phyloP scores from a whole-genome alignment of 2,329 filamentous ascomycete genomes.

The Cladophialophora carrionii region DNA sequence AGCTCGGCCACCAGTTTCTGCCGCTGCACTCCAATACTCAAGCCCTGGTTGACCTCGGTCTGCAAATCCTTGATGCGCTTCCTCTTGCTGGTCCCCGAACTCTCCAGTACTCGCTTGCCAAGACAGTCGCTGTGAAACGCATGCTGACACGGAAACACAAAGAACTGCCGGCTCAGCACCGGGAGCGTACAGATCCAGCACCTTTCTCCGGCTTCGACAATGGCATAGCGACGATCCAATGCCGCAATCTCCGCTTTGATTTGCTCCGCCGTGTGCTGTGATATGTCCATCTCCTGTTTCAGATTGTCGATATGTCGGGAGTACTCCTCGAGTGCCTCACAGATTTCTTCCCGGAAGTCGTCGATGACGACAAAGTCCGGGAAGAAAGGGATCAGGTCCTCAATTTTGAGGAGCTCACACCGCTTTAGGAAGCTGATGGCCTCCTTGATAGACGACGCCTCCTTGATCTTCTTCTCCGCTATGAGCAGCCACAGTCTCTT shows the following conservation, averaged over 20 bases:
- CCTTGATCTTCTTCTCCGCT: constrained; percentile 86
- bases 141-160: constrained; percentile 98
- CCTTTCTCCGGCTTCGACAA: constrained; percentile 93
- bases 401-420: constrained; percentile 89
- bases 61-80: constrained; percentile 85
- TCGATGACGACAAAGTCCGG: constrained; percentile 98
- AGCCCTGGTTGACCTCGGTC: constrained; percentile 75
- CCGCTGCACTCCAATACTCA: constrained; percentile 69
- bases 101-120: constrained; percentile 80
- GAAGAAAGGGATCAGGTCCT: constrained; percentile 97
- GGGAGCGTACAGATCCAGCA: constrained; percentile 88
- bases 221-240: constrained; percentile 86
- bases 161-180: constrained; percentile 87
- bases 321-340: constrained; percentile 89
- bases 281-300: constrained; percentile 95
- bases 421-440: constrained; percentile 92
- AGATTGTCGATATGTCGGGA: constrained; percentile 84
- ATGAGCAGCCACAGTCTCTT: constrained; percentile 97
- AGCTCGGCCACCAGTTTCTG: constrained; percentile 85
- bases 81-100: constrained; percentile 73
- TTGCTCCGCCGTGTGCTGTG: constrained; percentile 80
- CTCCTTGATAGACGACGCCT: constrained; percentile 81
- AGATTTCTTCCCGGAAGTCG: constrained; percentile 99
- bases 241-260: constrained; percentile 88
- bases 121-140: constrained; percentile 96